Conservation (phyloP, 371 early-diverging fungal species). For the Syncephalis plumigaleata region DNA sequence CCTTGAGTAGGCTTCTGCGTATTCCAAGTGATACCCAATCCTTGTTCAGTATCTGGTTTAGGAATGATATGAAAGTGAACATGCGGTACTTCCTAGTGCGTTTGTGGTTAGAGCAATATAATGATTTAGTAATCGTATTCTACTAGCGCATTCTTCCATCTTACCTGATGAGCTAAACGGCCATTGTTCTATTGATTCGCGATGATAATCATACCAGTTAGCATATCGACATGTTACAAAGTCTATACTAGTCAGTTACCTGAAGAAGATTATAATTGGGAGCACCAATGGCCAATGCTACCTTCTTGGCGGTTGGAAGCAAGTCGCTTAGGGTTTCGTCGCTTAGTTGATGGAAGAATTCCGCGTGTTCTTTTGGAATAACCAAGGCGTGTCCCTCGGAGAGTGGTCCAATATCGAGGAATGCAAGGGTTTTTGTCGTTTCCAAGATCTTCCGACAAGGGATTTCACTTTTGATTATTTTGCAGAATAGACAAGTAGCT, state of each 20-base stretch:
- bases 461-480: conserved; percentile 69
- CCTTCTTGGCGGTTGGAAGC: conserved; percentile 72
- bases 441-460: conserved; percentile 70
- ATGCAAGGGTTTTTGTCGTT: conserved; percentile 52
- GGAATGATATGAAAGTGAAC: conserved; percentile 13
- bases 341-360: conserved; percentile 74
- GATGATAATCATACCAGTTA: no score
- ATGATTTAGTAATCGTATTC: no score
- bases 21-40: conserved; percentile 9
- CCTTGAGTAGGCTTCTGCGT: conserved; percentile 15
- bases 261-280: conserved; percentile 83
- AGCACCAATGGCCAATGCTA: conserved; percentile 47
- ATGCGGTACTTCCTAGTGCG: conserved; percentile 7
- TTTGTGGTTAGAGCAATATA: no score
- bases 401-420: conserved; percentile 64
- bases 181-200: conserved; percentile 78
- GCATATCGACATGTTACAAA: no score
- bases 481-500: conserved; percentile 73
- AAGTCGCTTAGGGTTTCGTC: conserved; percentile 68
- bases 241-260: no score
- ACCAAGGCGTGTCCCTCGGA: conserved; percentile 64
- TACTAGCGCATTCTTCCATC: no score
- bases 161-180: conserved; percentile 44
- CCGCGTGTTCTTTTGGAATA: conserved; percentile 81
- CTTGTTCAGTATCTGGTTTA: conserved; percentile 8